Base-by-base conservation (phyloP, 1,284 basidiomycete genomes). In the Apiotrichum siamense region DNA sequence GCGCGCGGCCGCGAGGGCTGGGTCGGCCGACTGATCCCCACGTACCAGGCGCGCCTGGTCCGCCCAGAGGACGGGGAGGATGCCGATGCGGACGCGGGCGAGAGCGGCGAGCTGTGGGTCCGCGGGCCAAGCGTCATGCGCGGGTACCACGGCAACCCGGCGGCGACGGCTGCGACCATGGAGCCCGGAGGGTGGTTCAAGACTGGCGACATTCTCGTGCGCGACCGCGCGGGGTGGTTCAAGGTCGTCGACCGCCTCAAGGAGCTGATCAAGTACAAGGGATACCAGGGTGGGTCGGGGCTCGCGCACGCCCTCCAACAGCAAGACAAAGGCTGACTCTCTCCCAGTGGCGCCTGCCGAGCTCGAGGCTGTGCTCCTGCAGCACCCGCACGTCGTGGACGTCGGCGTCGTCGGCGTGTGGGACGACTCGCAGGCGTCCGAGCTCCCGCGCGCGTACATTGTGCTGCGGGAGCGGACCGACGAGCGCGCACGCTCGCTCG, bases 71-170 rank as follows among this genome's bases (percentile, higher is more conserved):
- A 29, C 20, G 42, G 62, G 6, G 64, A 65, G 38, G 52, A 82
- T 17, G 47, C 82, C 12, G 62, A 69, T 7, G 49, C 82, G 11
- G 79, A 79, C 78, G 20, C 76, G 74, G 80, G 79, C n/a, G 74
- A 83, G 55, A 72, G 80, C 0, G 90, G 91, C 3, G 90, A 94
- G 69, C 64, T 94, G 13, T 89, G 87, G 85, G 57, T 90, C 6
- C 77, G 82, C 44, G 88, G 88, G 0, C 84, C 86, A 0, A 82
- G 77, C 5, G 77, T 91, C 47, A 89, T 90, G 87, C 88, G 87
- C 81, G 77, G 77, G 6, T 80, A 80, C 62, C 71, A 76, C 60
- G 83, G 83, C 62, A 87, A 89, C 58, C 72, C 76, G 0, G 69
- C 71, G 15, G 86, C 87, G 9, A 90, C 86, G 0, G 69, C 71